Percentiles rank a stretch among this genome's conserved stretches.
phyloP scores from a whole-genome alignment of 1,139 yeast species.

The Zhuliangozyma blackwelliae region DNA sequence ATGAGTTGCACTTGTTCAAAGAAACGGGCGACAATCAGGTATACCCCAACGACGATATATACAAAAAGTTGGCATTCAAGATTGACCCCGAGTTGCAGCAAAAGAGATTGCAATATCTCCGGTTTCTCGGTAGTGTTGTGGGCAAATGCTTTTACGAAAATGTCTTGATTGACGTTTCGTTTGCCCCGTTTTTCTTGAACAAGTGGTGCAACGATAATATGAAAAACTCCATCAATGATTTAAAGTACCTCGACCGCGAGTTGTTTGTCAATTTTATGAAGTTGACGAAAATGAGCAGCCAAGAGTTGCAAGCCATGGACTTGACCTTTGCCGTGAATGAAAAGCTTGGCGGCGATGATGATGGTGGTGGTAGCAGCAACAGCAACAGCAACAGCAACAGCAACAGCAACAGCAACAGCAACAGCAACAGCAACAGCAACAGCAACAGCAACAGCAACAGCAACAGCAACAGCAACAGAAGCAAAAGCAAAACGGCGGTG shows the following conservation, averaged over 20 bases:
- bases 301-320: constrained; percentile 56
- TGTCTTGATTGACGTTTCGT: constrained; percentile 73
- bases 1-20: constrained; percentile 38
- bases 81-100: constrained; percentile 27
- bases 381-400: too few species aligned
- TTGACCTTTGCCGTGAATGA: constrained; percentile 63
- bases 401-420: too few species aligned
- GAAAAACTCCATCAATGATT: constrained; percentile 71
- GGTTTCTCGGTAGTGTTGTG: constrained; percentile 73
- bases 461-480: too few species aligned
- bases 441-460: too few species aligned
- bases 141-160: constrained; percentile 92
- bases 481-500: constrained; percentile 24
- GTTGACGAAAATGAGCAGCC: constrained; percentile 50
- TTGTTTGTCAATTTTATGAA: constrained; percentile 64
- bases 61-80: constrained; percentile 20
- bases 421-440: too few species aligned
- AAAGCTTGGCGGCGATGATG: constrained; percentile 32
- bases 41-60: constrained; percentile 70
- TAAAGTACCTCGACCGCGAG: constrained; percentile 65
- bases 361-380: too few species aligned
- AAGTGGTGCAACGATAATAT: constrained; percentile 51
- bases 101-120: constrained; percentile 36
- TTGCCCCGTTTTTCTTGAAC: constrained; percentile 82
- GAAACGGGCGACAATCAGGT: constrained; percentile 56